Conservation (phyloP, 2,329 filamentous ascomycete species). For the Alternaria sp. region DNA sequence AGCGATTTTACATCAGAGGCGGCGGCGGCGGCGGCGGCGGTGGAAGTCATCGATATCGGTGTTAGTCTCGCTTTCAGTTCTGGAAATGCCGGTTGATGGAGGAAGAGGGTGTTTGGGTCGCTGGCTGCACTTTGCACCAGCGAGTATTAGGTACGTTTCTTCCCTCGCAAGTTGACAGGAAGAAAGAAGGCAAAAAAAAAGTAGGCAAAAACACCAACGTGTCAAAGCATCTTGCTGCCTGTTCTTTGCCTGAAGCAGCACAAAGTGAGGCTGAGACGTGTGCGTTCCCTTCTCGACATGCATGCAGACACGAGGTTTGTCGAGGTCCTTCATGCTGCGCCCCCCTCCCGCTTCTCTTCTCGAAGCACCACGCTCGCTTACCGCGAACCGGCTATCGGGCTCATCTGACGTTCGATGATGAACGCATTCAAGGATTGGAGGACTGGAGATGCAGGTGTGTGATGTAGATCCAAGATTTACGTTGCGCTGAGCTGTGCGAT, state of each 20-base stretch:
- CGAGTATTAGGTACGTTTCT: background rate
- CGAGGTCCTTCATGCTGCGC: constrained; percentile 10
- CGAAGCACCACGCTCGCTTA: constrained; percentile 1
- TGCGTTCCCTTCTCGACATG: constrained; percentile 1
- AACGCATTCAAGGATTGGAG: background rate
- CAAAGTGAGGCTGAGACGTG: constrained; percentile 13
- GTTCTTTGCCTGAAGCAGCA: background rate
- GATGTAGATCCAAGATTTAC: constrained; percentile 1
- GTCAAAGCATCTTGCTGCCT: background rate
- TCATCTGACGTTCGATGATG: constrained; percentile 3
- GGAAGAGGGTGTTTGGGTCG: background rate
- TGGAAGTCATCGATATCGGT: background rate
- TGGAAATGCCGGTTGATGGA: background rate
- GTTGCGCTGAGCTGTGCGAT: background rate
- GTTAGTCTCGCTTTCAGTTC: background rate
- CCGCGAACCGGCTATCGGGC: background rate
- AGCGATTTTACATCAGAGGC: background rate
- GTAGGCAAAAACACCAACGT: background rate
- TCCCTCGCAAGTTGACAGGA: background rate
- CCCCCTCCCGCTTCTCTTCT: background rate
- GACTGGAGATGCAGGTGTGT: constrained; percentile 2
- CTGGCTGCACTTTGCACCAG: background rate
- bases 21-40: background rate
- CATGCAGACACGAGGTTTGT: constrained; percentile 7
- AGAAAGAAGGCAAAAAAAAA: constrained; percentile 2